These are phyloP conservation scores for Phoma herbarum DNA, from an alignment of 2,329 filamentous ascomycete species.

Conservation along the genomic window DNA sequence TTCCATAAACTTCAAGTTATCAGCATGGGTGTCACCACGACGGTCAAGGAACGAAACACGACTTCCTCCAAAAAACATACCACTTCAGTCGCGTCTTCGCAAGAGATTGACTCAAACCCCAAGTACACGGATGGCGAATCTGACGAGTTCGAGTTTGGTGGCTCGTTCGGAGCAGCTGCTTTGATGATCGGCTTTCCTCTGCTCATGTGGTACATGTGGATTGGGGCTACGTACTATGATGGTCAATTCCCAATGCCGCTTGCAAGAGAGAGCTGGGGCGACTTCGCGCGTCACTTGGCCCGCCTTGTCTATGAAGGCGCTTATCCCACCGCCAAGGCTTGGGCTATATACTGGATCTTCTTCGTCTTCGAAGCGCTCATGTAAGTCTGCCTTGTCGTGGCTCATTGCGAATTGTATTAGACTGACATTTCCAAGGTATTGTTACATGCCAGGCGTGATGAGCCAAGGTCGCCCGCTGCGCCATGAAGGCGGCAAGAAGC, in stretches of 20 bases:
- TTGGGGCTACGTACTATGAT: conserved; percentile 89
- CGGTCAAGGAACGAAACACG: conserved; percentile 4
- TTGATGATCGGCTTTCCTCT: conserved; percentile 92
- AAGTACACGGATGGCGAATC: conserved; percentile 40
- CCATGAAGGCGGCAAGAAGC: conserved; percentile 81
- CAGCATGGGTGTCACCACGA: conserved; percentile 13
- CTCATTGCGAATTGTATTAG: conserved; percentile 78
- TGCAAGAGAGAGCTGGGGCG: conserved; percentile 69
- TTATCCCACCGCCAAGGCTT: conserved; percentile 81
- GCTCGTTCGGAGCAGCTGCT: conserved; percentile 74
- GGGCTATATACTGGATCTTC: conserved; percentile 84
- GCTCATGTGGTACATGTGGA: conserved; percentile 99
- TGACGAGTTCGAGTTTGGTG: conserved; percentile 81
- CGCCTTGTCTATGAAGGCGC: conserved; percentile 80
- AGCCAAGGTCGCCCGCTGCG: conserved; percentile 86
- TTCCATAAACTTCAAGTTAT: neutral
- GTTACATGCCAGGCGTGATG: conserved; percentile 81
- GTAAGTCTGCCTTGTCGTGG: conserved; percentile 64
- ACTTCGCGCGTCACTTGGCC: conserved; percentile 75
- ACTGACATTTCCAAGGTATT: conserved; percentile 46
- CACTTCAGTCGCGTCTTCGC: neutral
- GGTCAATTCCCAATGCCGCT: conserved; percentile 76
- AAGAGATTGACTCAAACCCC: neutral
- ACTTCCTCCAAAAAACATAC: neutral
- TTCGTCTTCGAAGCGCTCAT: conserved; percentile 18